Evolutionary conservation across 768 basidiomycete genomes (phyloP).

Genomic region (Trametopsis cervina): DNA sequence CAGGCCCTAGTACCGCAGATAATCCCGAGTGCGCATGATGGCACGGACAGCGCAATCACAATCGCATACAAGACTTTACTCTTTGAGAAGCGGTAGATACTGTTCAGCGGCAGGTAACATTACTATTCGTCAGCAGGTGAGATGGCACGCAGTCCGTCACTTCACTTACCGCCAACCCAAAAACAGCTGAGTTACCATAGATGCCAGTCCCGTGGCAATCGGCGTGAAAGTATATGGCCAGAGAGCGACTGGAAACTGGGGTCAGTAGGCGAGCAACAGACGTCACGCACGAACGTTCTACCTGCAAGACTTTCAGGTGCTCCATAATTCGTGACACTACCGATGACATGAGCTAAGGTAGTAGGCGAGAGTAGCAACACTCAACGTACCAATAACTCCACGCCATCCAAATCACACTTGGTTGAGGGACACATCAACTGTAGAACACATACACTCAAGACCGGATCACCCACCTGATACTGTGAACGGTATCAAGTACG

Average conservation of each 20-base stretch:
- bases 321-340: slow-evolving; percentile 10
- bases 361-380: background rate
- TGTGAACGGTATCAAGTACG: slow-evolving; percentile 31
- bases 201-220: slow-evolving; percentile 37
- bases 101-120: background rate
- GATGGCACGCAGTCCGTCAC: background rate
- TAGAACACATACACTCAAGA: no score
- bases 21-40: slow-evolving; percentile 38
- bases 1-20: slow-evolving; percentile 37
- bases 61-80: slow-evolving; percentile 8
- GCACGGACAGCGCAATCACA: slow-evolving; percentile 25
- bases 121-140: background rate
- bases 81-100: slow-evolving; percentile 12
- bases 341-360: background rate
- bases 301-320: slow-evolving; percentile 26
- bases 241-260: slow-evolving; percentile 7
- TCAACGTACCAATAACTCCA: slow-evolving; percentile 12
- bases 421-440: no score
- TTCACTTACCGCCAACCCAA: slow-evolving; percentile 23
- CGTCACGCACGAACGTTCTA: slow-evolving; percentile 24
- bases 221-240: slow-evolving; percentile 50
- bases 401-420: slow-evolving; percentile 12
- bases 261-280: background rate
- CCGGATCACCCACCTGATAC: slow-evolving; percentile 14
- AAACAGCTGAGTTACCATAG: slow-evolving; percentile 44